Percentiles rank a stretch among this genome's conserved stretches.
Evolutionary conservation across 257 asterid genomes (phyloP).

Genomic region (Solanum sejunctum): DNA sequence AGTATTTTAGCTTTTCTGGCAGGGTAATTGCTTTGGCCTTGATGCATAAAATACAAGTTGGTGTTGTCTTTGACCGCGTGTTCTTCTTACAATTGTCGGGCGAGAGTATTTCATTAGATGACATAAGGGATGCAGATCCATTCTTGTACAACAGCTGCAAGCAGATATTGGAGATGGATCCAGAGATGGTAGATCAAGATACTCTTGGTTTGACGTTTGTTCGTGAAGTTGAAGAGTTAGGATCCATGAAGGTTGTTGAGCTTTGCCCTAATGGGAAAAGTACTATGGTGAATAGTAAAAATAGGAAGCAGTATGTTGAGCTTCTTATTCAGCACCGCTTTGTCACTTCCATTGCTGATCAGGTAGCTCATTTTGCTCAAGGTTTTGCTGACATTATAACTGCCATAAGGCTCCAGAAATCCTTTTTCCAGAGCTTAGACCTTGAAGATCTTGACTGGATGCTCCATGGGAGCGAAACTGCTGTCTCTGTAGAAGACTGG

Average conservation of each 20-base stretch:
- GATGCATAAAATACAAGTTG: slow-evolving; percentile 90
- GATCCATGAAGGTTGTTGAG: slow-evolving; percentile 63
- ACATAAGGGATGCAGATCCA: slow-evolving; percentile 81
- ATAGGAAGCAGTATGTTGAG: slow-evolving; percentile 63
- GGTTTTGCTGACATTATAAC: slow-evolving; percentile 67
- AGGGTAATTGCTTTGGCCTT: slow-evolving; percentile 84
- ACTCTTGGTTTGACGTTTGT: slow-evolving; percentile 76
- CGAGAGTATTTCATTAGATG: slow-evolving; percentile 48
- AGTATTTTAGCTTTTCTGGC: slow-evolving; percentile 78
- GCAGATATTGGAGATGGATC: slow-evolving; percentile 84
- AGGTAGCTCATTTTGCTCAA: slow-evolving; percentile 45
- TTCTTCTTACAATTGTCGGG: slow-evolving; percentile 76
- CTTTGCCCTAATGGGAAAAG: slow-evolving; percentile 58
- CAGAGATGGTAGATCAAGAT: slow-evolving; percentile 73
- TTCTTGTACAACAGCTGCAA: slow-evolving; percentile 80
- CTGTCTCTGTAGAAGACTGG: slow-evolving; percentile 87
- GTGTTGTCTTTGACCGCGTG: slow-evolving; percentile 79
- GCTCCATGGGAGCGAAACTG: slow-evolving; percentile 72
- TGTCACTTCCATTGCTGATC: slow-evolving; percentile 54
- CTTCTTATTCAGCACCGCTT: slow-evolving; percentile 64
- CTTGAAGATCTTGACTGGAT: slow-evolving; percentile 76
- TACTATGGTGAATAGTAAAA: slow-evolving; percentile 58
- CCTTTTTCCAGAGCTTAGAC: slow-evolving; percentile 63
- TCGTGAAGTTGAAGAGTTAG: slow-evolving; percentile 74
- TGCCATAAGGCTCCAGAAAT: slow-evolving; percentile 20